Conservation (phyloP, 2,329 filamentous ascomycete genomes). For the Aspergillus sp. region DNA sequence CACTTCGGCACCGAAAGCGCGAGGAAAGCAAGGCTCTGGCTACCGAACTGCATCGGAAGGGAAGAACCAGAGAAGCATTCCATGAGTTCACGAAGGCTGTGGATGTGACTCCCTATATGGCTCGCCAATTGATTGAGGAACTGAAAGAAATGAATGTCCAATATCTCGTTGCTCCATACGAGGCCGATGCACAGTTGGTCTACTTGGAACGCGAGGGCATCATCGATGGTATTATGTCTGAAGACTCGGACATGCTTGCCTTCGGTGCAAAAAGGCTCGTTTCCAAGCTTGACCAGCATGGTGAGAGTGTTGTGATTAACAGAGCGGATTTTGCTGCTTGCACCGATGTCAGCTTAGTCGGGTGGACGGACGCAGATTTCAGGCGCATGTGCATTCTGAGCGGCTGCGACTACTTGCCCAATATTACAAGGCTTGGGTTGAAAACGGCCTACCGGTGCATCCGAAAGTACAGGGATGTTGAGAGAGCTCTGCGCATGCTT, state of each 20-base stretch:
- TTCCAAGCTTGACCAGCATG: constrained; percentile 90
- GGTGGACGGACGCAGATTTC: constrained; percentile 88
- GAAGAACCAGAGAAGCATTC: constrained; percentile 70
- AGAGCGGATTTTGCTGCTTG: constrained; percentile 81
- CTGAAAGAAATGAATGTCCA: constrained; percentile 69
- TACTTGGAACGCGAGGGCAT: constrained; percentile 82
- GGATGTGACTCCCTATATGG: constrained; percentile 95
- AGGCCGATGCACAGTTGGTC: constrained; percentile 92
- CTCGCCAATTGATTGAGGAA: constrained; percentile 79
- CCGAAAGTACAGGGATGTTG: constrained; percentile 79
- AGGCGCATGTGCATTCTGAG: constrained; percentile 92
- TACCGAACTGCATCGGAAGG: constrained; percentile 69
- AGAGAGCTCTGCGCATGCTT: constrained; percentile 69
- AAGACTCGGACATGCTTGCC: constrained; percentile 91
- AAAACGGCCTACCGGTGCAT: constrained; percentile 90
- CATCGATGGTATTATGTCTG: constrained; percentile 80
- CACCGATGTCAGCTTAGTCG: constrained; percentile 76
- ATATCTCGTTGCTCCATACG: constrained; percentile 92
- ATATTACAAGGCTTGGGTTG: constrained; percentile 74
- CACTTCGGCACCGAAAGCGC: constrained; percentile 62
- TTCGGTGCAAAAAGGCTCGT: constrained; percentile 86
- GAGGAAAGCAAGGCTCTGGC: constrained; percentile 68
- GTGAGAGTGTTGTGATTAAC: constrained; percentile 85
- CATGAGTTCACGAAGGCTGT: constrained; percentile 88
- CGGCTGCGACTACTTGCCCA: constrained; percentile 89